Evolutionary conservation across 768 basidiomycete species (phyloP).

Genomic region (Lepiota brunneoincarnata): DNA sequence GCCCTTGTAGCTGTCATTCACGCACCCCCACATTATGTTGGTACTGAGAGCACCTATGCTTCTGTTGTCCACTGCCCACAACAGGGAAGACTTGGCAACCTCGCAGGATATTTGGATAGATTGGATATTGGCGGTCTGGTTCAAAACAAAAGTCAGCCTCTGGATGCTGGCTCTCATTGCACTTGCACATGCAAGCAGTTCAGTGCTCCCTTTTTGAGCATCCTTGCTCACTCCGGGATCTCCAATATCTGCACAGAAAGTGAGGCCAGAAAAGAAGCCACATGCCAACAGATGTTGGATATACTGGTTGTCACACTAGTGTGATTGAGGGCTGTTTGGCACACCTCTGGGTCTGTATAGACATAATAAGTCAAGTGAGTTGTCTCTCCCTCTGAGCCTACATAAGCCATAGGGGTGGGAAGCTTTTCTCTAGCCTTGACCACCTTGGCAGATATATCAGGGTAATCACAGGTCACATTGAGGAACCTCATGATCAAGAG

Average conservation of each 20-base stretch:
- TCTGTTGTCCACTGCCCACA: conserved; percentile 6
- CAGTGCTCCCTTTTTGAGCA: conserved; percentile 20
- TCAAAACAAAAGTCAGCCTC: neutral
- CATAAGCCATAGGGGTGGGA: too few species aligned
- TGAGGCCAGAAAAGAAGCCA: conserved; percentile 16
- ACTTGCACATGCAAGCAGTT: conserved; percentile 17
- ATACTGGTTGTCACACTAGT: conserved; percentile 17
- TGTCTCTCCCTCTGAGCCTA: neutral
- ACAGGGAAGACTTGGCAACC: neutral
- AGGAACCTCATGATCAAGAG: conserved; percentile 11
- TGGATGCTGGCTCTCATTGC: conserved; percentile 11
- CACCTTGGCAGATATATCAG: neutral
- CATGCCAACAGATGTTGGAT: conserved; percentile 19
- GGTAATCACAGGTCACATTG: conserved; percentile 15
- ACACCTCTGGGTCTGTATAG: conserved; percentile 16
- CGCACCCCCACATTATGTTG: conserved; percentile 3
- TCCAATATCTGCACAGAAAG: conserved; percentile 19
- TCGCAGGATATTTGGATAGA: neutral
- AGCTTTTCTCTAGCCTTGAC: neutral
- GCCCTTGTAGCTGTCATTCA: conserved; percentile 2
- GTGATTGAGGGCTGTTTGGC: too few species aligned
- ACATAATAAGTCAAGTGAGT: neutral
- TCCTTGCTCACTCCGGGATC: conserved; percentile 9
- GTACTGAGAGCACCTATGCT: neutral
- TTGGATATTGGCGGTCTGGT: neutral